These are phyloP conservation scores for Lepiota brunneoincarnata DNA, from an alignment of 768 basidiomycete genomes.

Conservation along the genomic window DNA sequence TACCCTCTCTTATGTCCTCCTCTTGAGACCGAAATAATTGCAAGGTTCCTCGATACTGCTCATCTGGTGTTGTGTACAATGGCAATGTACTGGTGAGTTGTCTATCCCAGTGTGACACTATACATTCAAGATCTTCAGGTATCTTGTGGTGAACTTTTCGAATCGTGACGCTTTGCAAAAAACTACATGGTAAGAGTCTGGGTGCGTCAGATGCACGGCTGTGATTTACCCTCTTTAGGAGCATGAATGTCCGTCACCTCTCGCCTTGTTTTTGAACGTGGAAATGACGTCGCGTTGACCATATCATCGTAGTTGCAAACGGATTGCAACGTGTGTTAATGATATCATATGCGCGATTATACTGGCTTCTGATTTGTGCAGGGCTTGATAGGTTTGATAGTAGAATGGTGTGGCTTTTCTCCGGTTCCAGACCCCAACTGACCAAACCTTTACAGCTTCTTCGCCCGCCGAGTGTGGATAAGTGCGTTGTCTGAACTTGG, in stretches of 20 bases:
- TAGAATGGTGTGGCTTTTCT: slow-evolving; percentile 36
- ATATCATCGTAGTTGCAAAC: slow-evolving; percentile 42
- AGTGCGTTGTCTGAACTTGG: slow-evolving; percentile 26
- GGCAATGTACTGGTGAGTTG: slow-evolving; percentile 43
- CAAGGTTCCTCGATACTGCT: slow-evolving; percentile 41
- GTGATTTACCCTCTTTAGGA: slow-evolving; percentile 25
- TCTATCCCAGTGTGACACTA: not conserved
- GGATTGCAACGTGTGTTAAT: slow-evolving; percentile 41
- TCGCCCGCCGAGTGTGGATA: slow-evolving; percentile 50
- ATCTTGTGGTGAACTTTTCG: slow-evolving; percentile 43
- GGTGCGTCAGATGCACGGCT: not conserved
- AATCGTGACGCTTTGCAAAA: slow-evolving; percentile 32
- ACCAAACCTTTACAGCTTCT: slow-evolving; percentile 35
- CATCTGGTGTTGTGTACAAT: slow-evolving; percentile 44
- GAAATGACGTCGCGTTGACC: slow-evolving; percentile 9
- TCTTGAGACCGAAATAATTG: not conserved
- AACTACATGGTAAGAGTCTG: slow-evolving; percentile 36
- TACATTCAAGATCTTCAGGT: slow-evolving; percentile 26
- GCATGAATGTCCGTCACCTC: slow-evolving; percentile 34
- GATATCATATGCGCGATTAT: not conserved
- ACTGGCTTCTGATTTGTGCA: slow-evolving; percentile 15
- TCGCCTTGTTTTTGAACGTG: not conserved
- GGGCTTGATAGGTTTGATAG: slow-evolving; percentile 49
- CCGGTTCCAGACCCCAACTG: not conserved
- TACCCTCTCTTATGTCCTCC: not conserved